phyloP scores from a whole-genome alignment of 2,329 filamentous ascomycete genomes.

The Colletotrichum zoysiae region DNA sequence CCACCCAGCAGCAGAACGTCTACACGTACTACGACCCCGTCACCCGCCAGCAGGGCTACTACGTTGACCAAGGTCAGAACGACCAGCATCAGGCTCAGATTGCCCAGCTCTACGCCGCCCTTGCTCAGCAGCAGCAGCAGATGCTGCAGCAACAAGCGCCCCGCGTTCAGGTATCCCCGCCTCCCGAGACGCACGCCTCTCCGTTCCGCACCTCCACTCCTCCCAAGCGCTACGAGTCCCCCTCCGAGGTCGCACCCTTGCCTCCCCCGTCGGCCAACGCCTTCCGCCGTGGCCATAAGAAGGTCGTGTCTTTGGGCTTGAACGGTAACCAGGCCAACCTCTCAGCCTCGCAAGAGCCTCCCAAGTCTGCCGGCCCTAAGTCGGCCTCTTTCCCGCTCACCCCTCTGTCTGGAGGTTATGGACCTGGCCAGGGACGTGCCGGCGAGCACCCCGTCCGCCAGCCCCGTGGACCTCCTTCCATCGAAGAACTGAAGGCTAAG shows the following conservation, averaged over 20 bases:
- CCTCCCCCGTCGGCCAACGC: slow-evolving; percentile 91
- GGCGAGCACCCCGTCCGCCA: slow-evolving; percentile 96
- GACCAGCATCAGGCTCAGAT: slow-evolving; percentile 61
- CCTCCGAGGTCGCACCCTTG: slow-evolving; percentile 76
- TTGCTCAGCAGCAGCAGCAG: slow-evolving; percentile 50
- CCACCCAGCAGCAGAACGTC: slow-evolving; percentile 74
- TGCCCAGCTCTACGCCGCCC: slow-evolving; percentile 47
- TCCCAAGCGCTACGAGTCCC: slow-evolving; percentile 76
- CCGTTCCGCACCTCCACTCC: slow-evolving; percentile 73
- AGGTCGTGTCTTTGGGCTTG: slow-evolving; percentile 80
- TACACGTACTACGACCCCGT: slow-evolving; percentile 87
- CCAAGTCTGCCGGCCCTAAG: slow-evolving; percentile 78
- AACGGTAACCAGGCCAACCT: slow-evolving; percentile 63
- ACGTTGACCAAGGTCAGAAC: slow-evolving; percentile 74
- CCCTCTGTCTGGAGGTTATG: slow-evolving; percentile 86
- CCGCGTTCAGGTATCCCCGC: slow-evolving; percentile 85
- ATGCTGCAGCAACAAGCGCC: slow-evolving; percentile 71
- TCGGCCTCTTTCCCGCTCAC: slow-evolving; percentile 84
- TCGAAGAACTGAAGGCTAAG: slow-evolving; percentile 91
- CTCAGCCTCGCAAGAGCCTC: slow-evolving; percentile 58
- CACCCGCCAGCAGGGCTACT: slow-evolving; percentile 86
- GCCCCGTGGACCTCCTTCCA: slow-evolving; percentile 88
- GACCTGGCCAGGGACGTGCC: slow-evolving; percentile 90
- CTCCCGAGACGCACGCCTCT: slow-evolving; percentile 69
- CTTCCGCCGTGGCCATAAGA: slow-evolving; percentile 95